A percentile compares a stretch with the other conserved stretches of the same genome.
Evolutionary conservation across 2,329 filamentous ascomycete species (phyloP).

Genomic region (Alternaria gaisen): DNA sequence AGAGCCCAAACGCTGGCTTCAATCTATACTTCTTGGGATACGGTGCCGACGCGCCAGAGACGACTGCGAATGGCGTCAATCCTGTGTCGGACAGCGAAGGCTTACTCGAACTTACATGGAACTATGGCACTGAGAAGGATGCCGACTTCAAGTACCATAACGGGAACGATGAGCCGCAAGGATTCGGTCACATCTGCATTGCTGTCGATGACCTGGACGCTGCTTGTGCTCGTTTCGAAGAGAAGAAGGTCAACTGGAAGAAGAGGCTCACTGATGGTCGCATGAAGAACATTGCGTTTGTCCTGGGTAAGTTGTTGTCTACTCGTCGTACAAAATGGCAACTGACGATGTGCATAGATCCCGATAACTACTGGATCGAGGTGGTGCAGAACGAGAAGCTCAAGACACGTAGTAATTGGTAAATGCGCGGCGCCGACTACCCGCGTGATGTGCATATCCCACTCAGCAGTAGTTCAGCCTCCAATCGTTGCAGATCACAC

Average conservation of each 20-base stretch:
- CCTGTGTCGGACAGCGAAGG: constrained; percentile 77
- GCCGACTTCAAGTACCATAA: constrained; percentile 86
- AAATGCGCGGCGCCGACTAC: constrained; percentile 24
- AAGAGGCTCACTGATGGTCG: constrained; percentile 89
- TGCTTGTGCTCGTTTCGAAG: constrained; percentile 86
- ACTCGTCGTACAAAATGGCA: neutral
- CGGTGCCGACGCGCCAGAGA: constrained; percentile 56
- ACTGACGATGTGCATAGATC: constrained; percentile 54
- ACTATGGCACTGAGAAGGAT: constrained; percentile 84
- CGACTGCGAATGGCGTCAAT: constrained; percentile 65
- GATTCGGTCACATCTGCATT: constrained; percentile 92
- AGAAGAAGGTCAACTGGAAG: constrained; percentile 86
- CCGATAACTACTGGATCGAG: constrained; percentile 85
- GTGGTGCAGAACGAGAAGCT: constrained; percentile 80
- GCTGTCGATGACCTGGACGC: constrained; percentile 88
- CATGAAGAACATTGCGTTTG: constrained; percentile 94
- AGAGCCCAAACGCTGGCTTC: constrained; percentile 77
- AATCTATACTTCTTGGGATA: constrained; percentile 96
- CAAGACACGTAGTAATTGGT: constrained; percentile 55
- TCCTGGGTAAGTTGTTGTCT: constrained; percentile 65
- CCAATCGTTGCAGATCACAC: constrained; percentile 26
- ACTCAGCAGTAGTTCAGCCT: constrained; percentile 17
- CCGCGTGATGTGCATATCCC: constrained; percentile 23
- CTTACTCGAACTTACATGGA: constrained; percentile 89
- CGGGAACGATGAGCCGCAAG: constrained; percentile 89